Percentiles rank a stretch among this genome's conserved stretches.
phyloP scores from a whole-genome alignment of 1,284 basidiomycete species.

The Cutaneotrichosporon sp. region DNA sequence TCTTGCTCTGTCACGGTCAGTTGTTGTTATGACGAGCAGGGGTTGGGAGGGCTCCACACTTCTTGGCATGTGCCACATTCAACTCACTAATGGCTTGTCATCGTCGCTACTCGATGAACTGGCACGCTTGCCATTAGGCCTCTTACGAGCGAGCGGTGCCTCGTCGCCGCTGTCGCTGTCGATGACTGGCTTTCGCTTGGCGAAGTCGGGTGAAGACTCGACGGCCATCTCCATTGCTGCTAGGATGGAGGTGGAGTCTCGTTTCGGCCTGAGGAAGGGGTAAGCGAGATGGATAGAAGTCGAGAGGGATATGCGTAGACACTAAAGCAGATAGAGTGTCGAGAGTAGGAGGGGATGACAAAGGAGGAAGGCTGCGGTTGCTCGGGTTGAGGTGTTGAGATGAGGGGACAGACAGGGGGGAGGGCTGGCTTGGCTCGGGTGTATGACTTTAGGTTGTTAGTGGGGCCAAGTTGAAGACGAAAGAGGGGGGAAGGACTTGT shows the following conservation, averaged over 20 bases:
- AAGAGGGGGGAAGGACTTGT: background rate
- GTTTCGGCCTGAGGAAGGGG: background rate
- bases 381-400: background rate
- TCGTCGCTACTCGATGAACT: slow-evolving; percentile 38
- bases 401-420: background rate
- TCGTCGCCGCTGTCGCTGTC: slow-evolving; percentile 21
- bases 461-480: background rate
- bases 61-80: slow-evolving; percentile 6
- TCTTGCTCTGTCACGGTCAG: slow-evolving; percentile 30
- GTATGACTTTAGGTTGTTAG: background rate
- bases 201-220: slow-evolving; percentile 15
- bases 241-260: background rate
- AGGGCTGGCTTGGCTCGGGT: background rate
- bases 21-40: background rate
- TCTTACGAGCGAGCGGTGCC: slow-evolving; percentile 20
- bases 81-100: slow-evolving; percentile 50
- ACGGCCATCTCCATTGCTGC: slow-evolving; percentile 13
- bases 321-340: background rate
- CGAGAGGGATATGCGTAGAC: background rate
- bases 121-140: slow-evolving; percentile 36
- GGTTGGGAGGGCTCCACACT: background rate
- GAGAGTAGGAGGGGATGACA: background rate
- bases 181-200: slow-evolving; percentile 22
- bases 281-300: background rate
- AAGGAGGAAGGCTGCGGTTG: background rate